Conservation (phyloP, 2,329 filamentous ascomycete species). For the Colletotrichum abscissum region DNA sequence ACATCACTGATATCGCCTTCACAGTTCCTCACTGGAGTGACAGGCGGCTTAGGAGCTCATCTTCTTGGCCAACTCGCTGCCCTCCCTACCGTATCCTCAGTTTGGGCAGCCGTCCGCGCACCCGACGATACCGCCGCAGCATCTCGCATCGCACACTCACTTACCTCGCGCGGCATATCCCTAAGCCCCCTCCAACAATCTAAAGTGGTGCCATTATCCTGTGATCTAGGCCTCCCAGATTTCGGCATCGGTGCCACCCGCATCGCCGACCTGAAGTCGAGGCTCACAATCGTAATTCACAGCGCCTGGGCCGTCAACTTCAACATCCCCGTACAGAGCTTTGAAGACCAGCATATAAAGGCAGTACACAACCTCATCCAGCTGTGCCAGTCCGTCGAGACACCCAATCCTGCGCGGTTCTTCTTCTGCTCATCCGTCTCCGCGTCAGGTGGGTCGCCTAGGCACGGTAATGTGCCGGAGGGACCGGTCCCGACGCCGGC, state of each 20-base stretch:
- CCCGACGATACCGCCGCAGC: constrained; percentile 45
- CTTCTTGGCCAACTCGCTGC: constrained; percentile 65
- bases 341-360: constrained; percentile 42
- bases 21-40: constrained; percentile 67
- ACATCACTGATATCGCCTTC: not conserved
- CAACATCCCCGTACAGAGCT: constrained; percentile 33
- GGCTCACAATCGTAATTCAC: constrained; percentile 42
- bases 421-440: constrained; percentile 26
- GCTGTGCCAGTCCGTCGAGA: constrained; percentile 47
- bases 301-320: constrained; percentile 39
- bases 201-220: constrained; percentile 50
- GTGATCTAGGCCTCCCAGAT: constrained; percentile 51
- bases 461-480: constrained; percentile 42
- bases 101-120: constrained; percentile 52
- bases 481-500: not conserved
- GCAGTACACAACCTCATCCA: constrained; percentile 42
- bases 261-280: constrained; percentile 41
- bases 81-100: constrained; percentile 58
- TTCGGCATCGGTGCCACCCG: not conserved
- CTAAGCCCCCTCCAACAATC: constrained; percentile 36
- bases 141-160: constrained; percentile 7
- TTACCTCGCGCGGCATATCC: constrained; percentile 42
- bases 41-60: constrained; percentile 70
- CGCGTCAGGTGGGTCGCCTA: constrained; percentile 43
- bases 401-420: constrained; percentile 2